A percentile compares a stretch with the other conserved stretches of the same genome.
These are phyloP conservation scores for Erythrophleum fordii DNA, from an alignment of 306 rosid genomes.

Conservation along the genomic window DNA sequence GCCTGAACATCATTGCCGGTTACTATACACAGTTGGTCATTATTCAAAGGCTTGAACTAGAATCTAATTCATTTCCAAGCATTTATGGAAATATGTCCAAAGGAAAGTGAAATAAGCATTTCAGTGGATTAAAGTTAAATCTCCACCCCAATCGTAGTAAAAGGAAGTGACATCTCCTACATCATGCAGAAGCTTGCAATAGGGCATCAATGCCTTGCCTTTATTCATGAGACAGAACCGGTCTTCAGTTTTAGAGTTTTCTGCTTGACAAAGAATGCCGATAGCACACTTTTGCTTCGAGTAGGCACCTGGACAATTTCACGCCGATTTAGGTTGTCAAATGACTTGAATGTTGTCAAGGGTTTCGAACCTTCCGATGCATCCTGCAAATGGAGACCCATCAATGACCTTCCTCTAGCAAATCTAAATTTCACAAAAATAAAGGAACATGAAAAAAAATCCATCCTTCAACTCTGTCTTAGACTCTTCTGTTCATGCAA, in stretches of 20 bases:
- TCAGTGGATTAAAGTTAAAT: slow-evolving; percentile 14
- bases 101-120: slow-evolving; percentile 15
- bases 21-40: slow-evolving; percentile 51
- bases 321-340: slow-evolving; percentile 70
- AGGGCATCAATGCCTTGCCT: slow-evolving; percentile 29
- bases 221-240: slow-evolving; percentile 60
- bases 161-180: slow-evolving; percentile 21
- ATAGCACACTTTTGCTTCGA: slow-evolving; percentile 91
- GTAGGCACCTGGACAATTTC: slow-evolving; percentile 57
- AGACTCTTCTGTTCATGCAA: background rate
- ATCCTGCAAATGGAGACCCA: slow-evolving; percentile 56
- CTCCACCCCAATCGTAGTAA: background rate
- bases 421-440: background rate
- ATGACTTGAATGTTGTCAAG: slow-evolving; percentile 69
- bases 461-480: slow-evolving; percentile 4
- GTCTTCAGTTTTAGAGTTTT: slow-evolving; percentile 64
- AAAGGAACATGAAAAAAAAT: slow-evolving; percentile 24
- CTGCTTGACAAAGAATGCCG: slow-evolving; percentile 88
- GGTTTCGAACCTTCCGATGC: slow-evolving; percentile 65
- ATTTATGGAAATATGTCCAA: background rate
- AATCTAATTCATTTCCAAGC: slow-evolving; percentile 3
- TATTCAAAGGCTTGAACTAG: slow-evolving; percentile 47
- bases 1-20: slow-evolving; percentile 36
- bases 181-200: slow-evolving; percentile 27
- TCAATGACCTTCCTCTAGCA: slow-evolving; percentile 16